These are phyloP conservation scores for Kluyveromyces nonfermentans DNA, from an alignment of 805 yeast species.

Conservation along the genomic window DNA sequence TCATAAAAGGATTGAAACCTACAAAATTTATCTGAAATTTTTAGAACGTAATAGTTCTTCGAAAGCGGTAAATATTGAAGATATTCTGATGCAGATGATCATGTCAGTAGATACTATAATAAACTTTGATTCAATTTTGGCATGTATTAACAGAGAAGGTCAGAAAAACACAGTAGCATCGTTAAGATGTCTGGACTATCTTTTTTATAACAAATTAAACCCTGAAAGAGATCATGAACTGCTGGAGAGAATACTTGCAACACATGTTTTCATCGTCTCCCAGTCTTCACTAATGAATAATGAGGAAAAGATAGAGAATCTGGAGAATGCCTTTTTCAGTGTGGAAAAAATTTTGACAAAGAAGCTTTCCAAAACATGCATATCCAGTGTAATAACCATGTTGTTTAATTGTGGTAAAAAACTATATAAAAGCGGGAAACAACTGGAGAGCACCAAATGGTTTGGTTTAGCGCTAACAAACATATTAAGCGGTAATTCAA, in stretches of 20 bases:
- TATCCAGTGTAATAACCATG: slow-evolving; percentile 29
- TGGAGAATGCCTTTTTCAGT: slow-evolving; percentile 17
- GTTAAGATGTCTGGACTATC: slow-evolving; percentile 28
- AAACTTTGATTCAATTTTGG: slow-evolving; percentile 18
- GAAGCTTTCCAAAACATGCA: slow-evolving; percentile 22
- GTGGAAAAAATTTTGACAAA: slow-evolving; percentile 24
- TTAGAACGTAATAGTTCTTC: slow-evolving; percentile 7
- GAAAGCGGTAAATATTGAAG: slow-evolving; percentile 16
- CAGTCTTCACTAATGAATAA: slow-evolving; percentile 16
- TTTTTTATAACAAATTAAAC: slow-evolving; percentile 27
- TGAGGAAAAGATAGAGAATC: slow-evolving; percentile 14
- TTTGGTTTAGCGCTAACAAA: slow-evolving; percentile 20
- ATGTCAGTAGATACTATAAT: slow-evolving; percentile 20
- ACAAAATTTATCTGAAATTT: slow-evolving; percentile 21
- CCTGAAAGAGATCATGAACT: slow-evolving; percentile 19
- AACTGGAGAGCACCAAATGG: slow-evolving; percentile 18
- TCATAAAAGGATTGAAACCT: slow-evolving; percentile 26
- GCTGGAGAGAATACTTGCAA: slow-evolving; percentile 23
- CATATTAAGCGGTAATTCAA: slow-evolving; percentile 19
- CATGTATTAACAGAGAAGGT: slow-evolving; percentile 25
- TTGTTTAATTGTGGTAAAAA: slow-evolving; percentile 34
- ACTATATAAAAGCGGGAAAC: slow-evolving; percentile 18
- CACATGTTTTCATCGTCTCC: slow-evolving; percentile 19
- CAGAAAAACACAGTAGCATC: slow-evolving; percentile 20
- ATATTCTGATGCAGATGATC: slow-evolving; percentile 30